Evolutionary conservation across 78 protist species (phyloP).

Genomic region (Planoprotostelium fungivorum): DNA sequence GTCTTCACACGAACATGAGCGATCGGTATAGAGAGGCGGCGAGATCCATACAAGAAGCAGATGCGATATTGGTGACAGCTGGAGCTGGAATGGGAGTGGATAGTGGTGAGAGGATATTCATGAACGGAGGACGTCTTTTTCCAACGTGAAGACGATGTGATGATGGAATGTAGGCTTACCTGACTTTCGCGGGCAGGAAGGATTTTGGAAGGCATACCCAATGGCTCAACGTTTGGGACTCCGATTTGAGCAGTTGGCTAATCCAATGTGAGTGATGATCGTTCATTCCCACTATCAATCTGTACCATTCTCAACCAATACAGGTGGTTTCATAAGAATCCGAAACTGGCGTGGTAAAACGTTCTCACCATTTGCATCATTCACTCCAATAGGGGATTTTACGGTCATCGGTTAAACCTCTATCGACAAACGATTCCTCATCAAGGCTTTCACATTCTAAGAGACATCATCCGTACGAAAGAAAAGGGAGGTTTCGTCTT

Average conservation of each 20-base stretch:
- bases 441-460: conserved; percentile 1
- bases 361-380: background rate
- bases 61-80: conserved; percentile 20
- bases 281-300: background rate
- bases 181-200: conserved; percentile 19
- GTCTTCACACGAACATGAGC: too few relatives aligned
- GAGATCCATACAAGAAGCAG: conserved; percentile 4
- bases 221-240: conserved; percentile 2
- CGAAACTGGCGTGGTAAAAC: background rate
- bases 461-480: background rate
- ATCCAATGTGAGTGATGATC: background rate
- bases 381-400: conserved; percentile 13
- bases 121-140: background rate
- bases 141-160: too few relatives aligned
- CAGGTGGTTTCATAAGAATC: conserved; percentile 15
- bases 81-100: conserved; percentile 39
- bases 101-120: background rate
- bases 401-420: conserved; percentile 16
- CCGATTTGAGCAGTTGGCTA: conserved; percentile 8
- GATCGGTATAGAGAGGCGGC: too few relatives aligned
- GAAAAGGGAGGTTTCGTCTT: conserved; percentile 1
- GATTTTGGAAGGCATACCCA: conserved; percentile 29
- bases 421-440: conserved; percentile 15
- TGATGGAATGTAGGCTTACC: background rate
- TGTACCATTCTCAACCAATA: too few relatives aligned